Evolutionary conservation across 371 early-diverging fungal genomes (phyloP), one percentile per base, ranked within the genome.

Genomic region (Mortierella sp.): DNA sequence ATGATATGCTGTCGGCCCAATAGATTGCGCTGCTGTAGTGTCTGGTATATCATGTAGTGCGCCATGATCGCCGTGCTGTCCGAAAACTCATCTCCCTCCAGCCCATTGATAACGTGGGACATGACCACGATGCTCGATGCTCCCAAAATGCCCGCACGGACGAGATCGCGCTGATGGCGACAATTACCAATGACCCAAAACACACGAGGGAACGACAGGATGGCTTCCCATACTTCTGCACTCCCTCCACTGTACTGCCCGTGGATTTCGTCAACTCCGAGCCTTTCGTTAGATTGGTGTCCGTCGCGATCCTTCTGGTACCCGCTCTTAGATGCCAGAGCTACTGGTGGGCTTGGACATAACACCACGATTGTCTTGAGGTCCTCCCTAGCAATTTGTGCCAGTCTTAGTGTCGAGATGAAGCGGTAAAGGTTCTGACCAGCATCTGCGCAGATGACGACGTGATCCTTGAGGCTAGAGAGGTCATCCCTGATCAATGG

Each of bases 111-210:
- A n/a, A 40, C 43, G 29, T 74, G 68, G 67, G 85, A 83, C 85
- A 88, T 86, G 9, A 88, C 78, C 27, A 88, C 88, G 10, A 88
- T 84, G 54, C 83, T 85, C 2, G 82, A 80, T n/a, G 88, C 88
- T 22, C 80, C 68, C 45, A 81, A 77, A 6, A 86, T 81, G 14
- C 88, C 88, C 0, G 88, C 88, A 34, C 83, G 76, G 4, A 86
- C 71, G 7, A 88, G 64, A 59, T 88, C 88, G 57, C 86, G 85
- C 16, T 85, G 86, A 13, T 83, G 79, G 24, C 86, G 81, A 54
- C 85, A 86, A 46, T 84, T 79, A 14, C 88, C 88, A 51, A 78
- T 51, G 60, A 88, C 82, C 65, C 84, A 88, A 54, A 78, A 82
- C 4, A 88, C 82, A 29, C 79, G 78, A 0, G 88, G 88, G 58